A percentile compares a stretch with the other conserved stretches of the same genome.
Conservation (phyloP, 208 protist genomes). For the Histomonas meleagridis region DNA sequence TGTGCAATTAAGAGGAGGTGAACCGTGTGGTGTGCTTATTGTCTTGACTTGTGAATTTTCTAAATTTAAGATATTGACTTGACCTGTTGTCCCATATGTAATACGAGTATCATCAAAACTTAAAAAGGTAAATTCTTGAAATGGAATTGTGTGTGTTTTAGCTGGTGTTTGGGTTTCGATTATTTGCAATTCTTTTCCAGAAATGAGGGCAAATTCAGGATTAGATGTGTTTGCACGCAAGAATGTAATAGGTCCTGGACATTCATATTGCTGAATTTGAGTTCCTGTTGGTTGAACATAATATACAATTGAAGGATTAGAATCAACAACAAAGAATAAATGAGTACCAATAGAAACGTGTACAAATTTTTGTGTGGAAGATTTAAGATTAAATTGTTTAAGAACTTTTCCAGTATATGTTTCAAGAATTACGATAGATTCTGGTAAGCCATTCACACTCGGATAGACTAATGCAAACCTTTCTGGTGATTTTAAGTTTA, state of each 20-base stretch:
- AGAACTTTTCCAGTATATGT: neutral
- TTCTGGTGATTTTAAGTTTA: neutral
- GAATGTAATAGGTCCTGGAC: neutral
- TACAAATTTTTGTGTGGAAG: neutral
- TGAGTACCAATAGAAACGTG: neutral
- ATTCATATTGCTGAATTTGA: neutral
- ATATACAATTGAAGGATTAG: neutral
- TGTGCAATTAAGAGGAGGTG: neutral
- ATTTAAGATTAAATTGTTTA: neutral
- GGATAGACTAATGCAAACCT: neutral
- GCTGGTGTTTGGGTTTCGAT: no score
- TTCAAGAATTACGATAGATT: neutral
- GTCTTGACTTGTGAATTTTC: neutral
- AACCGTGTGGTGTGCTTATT: neutral
- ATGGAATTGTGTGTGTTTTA: neutral
- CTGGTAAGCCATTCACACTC: neutral
- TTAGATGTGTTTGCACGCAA: neutral
- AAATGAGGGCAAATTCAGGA: neutral
- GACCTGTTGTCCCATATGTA: neutral
- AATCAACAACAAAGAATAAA: neutral
- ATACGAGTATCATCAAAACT: neutral
- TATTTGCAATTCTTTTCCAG: neutral
- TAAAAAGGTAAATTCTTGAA: neutral
- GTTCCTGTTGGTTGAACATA: neutral
- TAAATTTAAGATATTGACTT: neutral